Percentiles rank a stretch among this genome's conserved stretches.
Evolutionary conservation across 176 grass and related monocot species (phyloP).

Genomic region (Avena eriantha): DNA sequence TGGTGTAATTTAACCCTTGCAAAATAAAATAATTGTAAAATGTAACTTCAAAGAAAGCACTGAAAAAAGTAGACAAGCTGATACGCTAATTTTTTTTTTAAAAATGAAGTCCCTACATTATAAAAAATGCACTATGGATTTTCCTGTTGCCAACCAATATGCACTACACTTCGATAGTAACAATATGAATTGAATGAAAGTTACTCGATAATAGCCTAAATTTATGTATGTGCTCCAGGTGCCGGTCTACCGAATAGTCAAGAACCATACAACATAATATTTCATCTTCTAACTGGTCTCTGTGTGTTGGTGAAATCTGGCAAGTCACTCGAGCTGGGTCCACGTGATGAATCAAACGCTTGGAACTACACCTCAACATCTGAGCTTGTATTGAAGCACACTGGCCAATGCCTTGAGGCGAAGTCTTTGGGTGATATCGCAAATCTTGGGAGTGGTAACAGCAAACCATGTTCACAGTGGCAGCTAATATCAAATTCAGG

Average conservation of each 20-base stretch:
- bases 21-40: neutral
- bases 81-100: neutral
- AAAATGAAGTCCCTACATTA: neutral
- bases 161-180: neutral
- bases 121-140: neutral
- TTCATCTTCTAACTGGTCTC: constrained; percentile 80
- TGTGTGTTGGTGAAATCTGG: constrained; percentile 63
- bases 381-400: constrained; percentile 56
- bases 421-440: constrained; percentile 49
- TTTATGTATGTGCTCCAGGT: constrained; percentile 51
- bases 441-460: constrained; percentile 57
- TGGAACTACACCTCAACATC: constrained; percentile 76
- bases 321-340: constrained; percentile 63
- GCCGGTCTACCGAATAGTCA: constrained; percentile 68
- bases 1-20: too few species aligned
- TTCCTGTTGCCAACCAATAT: neutral
- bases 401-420: constrained; percentile 64
- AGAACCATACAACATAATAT: constrained; percentile 64
- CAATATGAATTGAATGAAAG: neutral
- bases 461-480: constrained; percentile 71
- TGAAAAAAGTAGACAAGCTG: neutral
- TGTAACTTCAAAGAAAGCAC: neutral
- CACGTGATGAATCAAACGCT: constrained; percentile 61
- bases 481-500: constrained; percentile 70
- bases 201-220: neutral